Conservation (phyloP, 805 yeast genomes). For the Candida stauntonica region DNA sequence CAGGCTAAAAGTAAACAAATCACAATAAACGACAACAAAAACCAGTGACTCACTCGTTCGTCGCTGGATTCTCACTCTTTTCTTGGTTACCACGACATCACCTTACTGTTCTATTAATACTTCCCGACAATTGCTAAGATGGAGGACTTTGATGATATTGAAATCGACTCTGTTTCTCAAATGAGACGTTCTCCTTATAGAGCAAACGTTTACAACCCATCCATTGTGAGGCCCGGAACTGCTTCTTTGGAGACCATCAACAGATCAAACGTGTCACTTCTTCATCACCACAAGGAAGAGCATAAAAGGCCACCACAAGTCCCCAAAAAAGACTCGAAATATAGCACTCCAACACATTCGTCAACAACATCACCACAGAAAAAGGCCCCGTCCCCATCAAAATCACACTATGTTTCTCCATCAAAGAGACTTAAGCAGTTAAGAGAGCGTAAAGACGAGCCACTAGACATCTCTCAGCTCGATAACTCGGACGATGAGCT, state of each 20-base stretch:
- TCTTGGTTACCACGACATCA: too few species aligned
- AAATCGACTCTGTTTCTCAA: constrained; percentile 14
- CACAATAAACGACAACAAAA: too few species aligned
- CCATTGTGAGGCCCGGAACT: constrained; percentile 6
- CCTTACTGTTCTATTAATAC: too few species aligned
- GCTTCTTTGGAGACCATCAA: constrained; percentile 11
- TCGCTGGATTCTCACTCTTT: too few species aligned
- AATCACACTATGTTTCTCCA: constrained; percentile 9
- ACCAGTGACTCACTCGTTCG: too few species aligned
- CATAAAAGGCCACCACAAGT: too few species aligned
- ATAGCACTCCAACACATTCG: background rate
- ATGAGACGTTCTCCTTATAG: constrained; percentile 1
- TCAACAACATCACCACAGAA: background rate
- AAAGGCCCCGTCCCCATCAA: background rate
- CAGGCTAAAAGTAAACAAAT: too few species aligned
- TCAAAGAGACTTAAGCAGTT: constrained; percentile 17
- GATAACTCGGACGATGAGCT: constrained; percentile 46
- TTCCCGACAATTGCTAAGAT: background rate
- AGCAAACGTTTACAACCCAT: background rate
- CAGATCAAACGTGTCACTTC: constrained; percentile 16
- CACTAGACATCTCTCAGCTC: constrained; percentile 10
- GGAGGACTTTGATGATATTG: constrained; percentile 16
- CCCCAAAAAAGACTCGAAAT: constrained; percentile 3
- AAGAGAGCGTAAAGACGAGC: constrained; percentile 16
- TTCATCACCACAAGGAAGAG: constrained; percentile 9